Percentiles rank a stretch among this genome's conserved stretches.
Evolutionary conservation across 192 early-diverging fungal genomes (phyloP).

Genomic region (Gaertneriomyces sp.): DNA sequence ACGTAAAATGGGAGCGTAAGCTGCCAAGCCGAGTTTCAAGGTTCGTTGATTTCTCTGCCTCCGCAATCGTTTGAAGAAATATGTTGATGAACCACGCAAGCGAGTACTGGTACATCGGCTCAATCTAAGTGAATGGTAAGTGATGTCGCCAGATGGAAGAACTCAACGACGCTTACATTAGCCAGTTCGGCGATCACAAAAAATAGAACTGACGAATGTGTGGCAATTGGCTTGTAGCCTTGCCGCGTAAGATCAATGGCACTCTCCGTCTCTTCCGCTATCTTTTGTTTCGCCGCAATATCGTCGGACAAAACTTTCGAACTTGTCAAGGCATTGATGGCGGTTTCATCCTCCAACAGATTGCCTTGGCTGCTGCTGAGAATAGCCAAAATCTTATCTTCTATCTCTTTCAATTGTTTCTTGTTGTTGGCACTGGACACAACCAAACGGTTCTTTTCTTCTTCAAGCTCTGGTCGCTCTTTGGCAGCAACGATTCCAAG

Average conservation of each 20-base stretch:
- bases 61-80: slow-evolving; percentile 58
- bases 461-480: slow-evolving; percentile 64
- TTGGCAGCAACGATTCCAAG: slow-evolving; percentile 61
- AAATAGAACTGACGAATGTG: slow-evolving; percentile 58
- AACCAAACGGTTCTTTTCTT: slow-evolving; percentile 59
- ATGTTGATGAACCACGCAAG: slow-evolving; percentile 61
- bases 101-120: slow-evolving; percentile 66
- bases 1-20: slow-evolving; percentile 54
- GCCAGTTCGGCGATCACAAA: slow-evolving; percentile 63
- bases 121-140: slow-evolving; percentile 37
- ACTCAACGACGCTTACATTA: slow-evolving; percentile 38
- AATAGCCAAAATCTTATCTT: slow-evolving; percentile 58
- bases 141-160: background rate
- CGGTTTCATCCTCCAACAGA: slow-evolving; percentile 59
- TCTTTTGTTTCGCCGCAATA: slow-evolving; percentile 59
- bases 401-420: slow-evolving; percentile 62
- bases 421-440: slow-evolving; percentile 56
- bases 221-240: slow-evolving; percentile 58
- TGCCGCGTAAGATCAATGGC: slow-evolving; percentile 59
- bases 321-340: slow-evolving; percentile 55
- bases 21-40: slow-evolving; percentile 52
- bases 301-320: slow-evolving; percentile 58
- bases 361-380: slow-evolving; percentile 54
- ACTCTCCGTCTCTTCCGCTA: slow-evolving; percentile 59
- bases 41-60: slow-evolving; percentile 53